Evolutionary conservation across 225 moss, liverwort and hornwort genomes (phyloP), one percentile per base, ranked within the genome.

Genomic region (Asterella californica): DNA sequence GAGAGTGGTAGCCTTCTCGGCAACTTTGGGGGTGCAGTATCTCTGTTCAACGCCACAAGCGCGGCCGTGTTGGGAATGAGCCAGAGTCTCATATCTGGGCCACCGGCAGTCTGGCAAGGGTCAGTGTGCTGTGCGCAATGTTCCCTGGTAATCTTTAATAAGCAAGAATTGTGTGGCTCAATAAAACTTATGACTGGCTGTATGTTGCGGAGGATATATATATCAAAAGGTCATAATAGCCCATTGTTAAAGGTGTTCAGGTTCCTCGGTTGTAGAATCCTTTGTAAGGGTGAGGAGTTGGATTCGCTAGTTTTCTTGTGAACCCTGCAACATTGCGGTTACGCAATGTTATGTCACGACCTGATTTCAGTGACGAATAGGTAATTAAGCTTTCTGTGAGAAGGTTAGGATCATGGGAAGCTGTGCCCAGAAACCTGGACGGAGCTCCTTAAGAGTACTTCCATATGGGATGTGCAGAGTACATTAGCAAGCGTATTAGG

Each of bases 51-150:
- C 70, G 89, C 92, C 74, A 94, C 97, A 50, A 89, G 91, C 83
- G 90, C 91, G 79, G 91, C 93, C 32, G 87, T 97, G 91, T 88
- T 93, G 89, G 89, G 86, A 76, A 89, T 97, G 90, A 89, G 94
- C 64, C 96, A 97, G 79, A 90, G 84, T 64, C 89, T 94, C 79
- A 75, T 93, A 78, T 91, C 83, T 77, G 90, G 89, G 79, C 92
- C 97, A 84, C 97, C 93, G 87, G 91, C 94, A 89, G 92, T 93
- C 82, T 94, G 93, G 93, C 91, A 97, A 84, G 97, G 97, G 93
- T 97, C 76, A 87, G 94, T 87, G 78, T 78, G 60, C 82, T 81
- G 73, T 83, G 66, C 77, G 68, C 72, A 45, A 19, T 46, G 10
- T 15, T 67, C 36, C 36, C 14, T 34, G 67, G 32, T 67, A 67